Base-by-base conservation (phyloP, 768 basidiomycete genomes). In the Xerocomellus intermedius region DNA sequence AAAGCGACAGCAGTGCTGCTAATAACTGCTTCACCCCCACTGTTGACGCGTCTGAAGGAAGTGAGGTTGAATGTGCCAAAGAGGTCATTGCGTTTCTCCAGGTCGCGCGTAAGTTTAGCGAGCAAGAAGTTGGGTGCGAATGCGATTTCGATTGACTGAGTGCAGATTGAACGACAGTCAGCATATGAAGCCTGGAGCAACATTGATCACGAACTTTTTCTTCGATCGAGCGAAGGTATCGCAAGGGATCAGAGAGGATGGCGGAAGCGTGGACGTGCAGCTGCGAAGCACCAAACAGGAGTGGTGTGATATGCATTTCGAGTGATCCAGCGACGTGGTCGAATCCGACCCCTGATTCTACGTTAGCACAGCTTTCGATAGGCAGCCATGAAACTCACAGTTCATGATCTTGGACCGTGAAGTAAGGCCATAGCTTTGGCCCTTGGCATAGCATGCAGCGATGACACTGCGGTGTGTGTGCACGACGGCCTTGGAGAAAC, bases 91-190 rank as follows among this genome's bases (percentile, higher is more conserved):
- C 67, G 61, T 19, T 60, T 56, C 50, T 63, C 60, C 33, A 71
- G 49, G 43, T 76, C 76, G 21, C 71, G 67, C 6, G 68, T 63
- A 2, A 77, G 65, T 9, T 75, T 73, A 0, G 75, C 73, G 0
- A 78, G 59, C 37, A 78, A 62, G 58, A 78, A 78, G 65, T 78
- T 78, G 10, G 77, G 77, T 4, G 75, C 68, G 45, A 78, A 73
- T 5, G 59, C 56, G 32, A 72, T 44, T 36, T 66, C 64, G 54
- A 69, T 69, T 21, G 66, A 70, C 68, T 64, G 42, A 65, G 52
- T 33, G 72, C 36, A n/a, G 1, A n/a, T 36, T 14, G 19, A 24
- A 38, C 0, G 8, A 41, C 0, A 8, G 17, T 59, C 46, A 48
- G 49, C 4, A 8, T n/a, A 8, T 0, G 63, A 24, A 35, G 0